phyloP scores from a whole-genome alignment of 176 grass and related monocot genomes.

The Carex kokanica region DNA sequence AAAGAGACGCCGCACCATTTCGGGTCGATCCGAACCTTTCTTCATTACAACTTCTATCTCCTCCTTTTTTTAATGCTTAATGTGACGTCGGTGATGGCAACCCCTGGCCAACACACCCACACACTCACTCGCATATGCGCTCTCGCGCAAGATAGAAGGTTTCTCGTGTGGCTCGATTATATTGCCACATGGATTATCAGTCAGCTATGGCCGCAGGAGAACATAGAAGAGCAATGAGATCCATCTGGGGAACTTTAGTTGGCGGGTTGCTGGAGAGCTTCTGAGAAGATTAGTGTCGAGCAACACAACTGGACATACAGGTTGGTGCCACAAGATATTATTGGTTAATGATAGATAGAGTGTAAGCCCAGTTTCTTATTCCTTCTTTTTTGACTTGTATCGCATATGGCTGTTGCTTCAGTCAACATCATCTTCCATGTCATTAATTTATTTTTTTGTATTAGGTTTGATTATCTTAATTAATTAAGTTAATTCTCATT shows the following conservation, averaged over 20 bases:
- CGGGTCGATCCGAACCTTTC: constrained; percentile 20
- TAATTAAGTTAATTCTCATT: constrained; percentile 15
- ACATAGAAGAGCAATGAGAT: not conserved
- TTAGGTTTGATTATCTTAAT: constrained; percentile 2
- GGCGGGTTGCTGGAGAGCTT: not conserved
- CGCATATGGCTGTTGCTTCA: constrained; percentile 5
- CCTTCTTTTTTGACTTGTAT: constrained; percentile 20
- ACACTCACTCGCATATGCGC: not conserved
- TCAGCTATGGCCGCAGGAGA: not conserved
- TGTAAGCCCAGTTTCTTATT: constrained; percentile 19
- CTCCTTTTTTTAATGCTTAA: constrained; percentile 28
- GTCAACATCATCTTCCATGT: constrained; percentile 26
- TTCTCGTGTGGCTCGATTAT: not conserved
- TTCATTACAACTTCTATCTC: constrained; percentile 2
- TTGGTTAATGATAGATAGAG: not conserved
- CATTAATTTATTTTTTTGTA: not conserved
- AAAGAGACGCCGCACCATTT: constrained; percentile 46
- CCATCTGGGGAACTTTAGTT: not conserved
- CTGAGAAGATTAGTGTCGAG: not conserved
- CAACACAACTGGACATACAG: not conserved
- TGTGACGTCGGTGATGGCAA: constrained; percentile 32
- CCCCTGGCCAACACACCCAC: not conserved
- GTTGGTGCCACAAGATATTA: not conserved
- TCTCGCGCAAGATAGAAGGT: not conserved
- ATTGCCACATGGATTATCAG: not conserved